These are phyloP conservation scores for Ustilago nuda DNA, from an alignment of 1,284 basidiomycete genomes.

Conservation along the genomic window DNA sequence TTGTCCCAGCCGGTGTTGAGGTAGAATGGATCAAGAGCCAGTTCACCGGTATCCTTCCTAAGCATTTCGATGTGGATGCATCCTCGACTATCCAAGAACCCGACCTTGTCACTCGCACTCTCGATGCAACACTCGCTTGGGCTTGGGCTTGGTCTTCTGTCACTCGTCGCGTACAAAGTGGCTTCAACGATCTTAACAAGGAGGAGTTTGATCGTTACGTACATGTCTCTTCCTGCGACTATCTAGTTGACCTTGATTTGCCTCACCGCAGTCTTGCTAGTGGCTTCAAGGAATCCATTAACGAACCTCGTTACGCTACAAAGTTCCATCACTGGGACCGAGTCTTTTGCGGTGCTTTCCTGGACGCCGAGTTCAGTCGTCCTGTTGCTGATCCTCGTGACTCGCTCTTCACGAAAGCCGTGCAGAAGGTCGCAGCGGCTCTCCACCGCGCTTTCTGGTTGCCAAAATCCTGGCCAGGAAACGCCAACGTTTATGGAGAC, in stretches of 20 bases:
- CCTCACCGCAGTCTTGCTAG: slow-evolving; percentile 37
- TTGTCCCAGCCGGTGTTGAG: slow-evolving; percentile 83
- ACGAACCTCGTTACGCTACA: slow-evolving; percentile 53
- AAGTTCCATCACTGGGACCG: slow-evolving; percentile 44
- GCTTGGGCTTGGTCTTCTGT: slow-evolving; percentile 69
- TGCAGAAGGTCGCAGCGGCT: slow-evolving; percentile 21
- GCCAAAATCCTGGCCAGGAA: slow-evolving; percentile 47
- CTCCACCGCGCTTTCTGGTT: slow-evolving; percentile 60
- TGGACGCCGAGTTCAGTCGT: slow-evolving; percentile 59
- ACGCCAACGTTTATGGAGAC: slow-evolving; percentile 53
- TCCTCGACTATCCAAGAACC: slow-evolving; percentile 13
- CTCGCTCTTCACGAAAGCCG: slow-evolving; percentile 4
- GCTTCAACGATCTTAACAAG: slow-evolving; percentile 88
- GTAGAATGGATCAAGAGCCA: slow-evolving; percentile 89
- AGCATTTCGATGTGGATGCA: slow-evolving; percentile 74
- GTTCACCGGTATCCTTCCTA: slow-evolving; percentile 88
- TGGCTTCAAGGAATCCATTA: slow-evolving; percentile 7
- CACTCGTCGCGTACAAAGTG: slow-evolving; percentile 76
- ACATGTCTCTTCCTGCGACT: slow-evolving; percentile 61
- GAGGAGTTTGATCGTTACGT: slow-evolving; percentile 86
- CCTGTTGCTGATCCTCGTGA: slow-evolving; percentile 22
- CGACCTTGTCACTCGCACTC: slow-evolving; percentile 1
- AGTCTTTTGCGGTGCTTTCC: slow-evolving; percentile 56
- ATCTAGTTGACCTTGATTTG: slow-evolving; percentile 61
- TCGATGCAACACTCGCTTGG: slow-evolving; percentile 71